Conservation (phyloP, 2,329 filamentous ascomycete genomes). For the Penicillium crustosum region DNA sequence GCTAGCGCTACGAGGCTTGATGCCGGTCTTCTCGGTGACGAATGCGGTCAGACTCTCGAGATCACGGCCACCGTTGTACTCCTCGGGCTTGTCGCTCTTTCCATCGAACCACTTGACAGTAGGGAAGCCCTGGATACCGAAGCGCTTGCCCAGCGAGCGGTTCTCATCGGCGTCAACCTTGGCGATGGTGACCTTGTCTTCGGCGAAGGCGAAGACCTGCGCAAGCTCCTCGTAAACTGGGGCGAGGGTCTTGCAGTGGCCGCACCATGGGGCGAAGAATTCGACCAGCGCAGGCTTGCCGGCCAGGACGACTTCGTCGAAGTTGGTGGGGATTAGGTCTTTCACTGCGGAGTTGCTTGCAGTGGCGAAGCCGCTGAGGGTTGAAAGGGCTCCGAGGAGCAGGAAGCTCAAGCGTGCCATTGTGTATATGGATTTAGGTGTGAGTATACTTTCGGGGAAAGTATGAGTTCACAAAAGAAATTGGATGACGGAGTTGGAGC, state of each 20-base stretch:
- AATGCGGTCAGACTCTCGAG: conserved; percentile 80
- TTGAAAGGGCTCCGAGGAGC: conserved; percentile 48
- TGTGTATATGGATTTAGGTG: conserved; percentile 17
- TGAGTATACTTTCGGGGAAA: neutral
- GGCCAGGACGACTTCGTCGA: conserved; percentile 82
- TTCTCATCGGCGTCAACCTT: conserved; percentile 96
- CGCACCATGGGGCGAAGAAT: conserved; percentile 98
- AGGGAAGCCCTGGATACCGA: conserved; percentile 90
- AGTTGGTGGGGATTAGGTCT: conserved; percentile 86
- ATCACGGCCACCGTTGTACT: conserved; percentile 85
- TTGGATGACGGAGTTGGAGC: conserved; percentile 6
- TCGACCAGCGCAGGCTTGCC: conserved; percentile 95
- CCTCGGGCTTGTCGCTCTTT: conserved; percentile 78
- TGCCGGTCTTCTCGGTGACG: conserved; percentile 80
- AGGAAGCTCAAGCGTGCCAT: conserved; percentile 51
- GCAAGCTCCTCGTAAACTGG: conserved; percentile 93
- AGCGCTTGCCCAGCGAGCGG: conserved; percentile 78
- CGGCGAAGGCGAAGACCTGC: conserved; percentile 66
- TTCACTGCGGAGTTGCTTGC: conserved; percentile 78
- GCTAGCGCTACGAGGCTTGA: conserved; percentile 68
- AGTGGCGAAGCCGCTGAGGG: conserved; percentile 56
- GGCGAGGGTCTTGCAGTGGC: conserved; percentile 97
- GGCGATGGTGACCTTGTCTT: conserved; percentile 79
- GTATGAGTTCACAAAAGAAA: neutral
- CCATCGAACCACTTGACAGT: conserved; percentile 98